A percentile compares a stretch with the other conserved stretches of the same genome.
Conservation (phyloP, 208 protist species). For the Acanthamoeba healyi region DNA sequence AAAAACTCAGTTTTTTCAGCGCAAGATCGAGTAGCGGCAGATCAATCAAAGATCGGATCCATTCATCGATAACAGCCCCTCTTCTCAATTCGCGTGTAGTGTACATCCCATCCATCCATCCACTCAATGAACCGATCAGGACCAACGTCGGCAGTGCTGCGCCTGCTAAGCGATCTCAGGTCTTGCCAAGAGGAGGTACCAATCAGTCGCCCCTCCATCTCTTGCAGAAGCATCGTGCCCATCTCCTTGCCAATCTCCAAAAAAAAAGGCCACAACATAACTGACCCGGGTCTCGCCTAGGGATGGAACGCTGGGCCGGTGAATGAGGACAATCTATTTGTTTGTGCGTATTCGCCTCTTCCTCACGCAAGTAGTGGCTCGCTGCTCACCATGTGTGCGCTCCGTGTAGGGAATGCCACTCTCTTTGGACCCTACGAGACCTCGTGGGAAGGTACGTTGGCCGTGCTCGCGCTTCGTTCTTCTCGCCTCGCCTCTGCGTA, state of each 20-base stretch:
- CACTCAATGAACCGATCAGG: background rate
- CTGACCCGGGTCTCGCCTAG: no score
- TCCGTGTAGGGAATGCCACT: slow-evolving; percentile 28
- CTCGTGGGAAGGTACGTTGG: slow-evolving; percentile 48
- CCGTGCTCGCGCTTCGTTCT: background rate
- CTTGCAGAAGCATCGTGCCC: background rate
- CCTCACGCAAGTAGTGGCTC: background rate
- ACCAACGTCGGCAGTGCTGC: slow-evolving; percentile 3
- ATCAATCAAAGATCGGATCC: no score
- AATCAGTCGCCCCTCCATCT: background rate
- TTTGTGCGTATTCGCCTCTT: background rate
- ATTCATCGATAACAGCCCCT: no score
- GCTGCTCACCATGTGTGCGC: background rate
- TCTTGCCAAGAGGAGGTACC: slow-evolving; percentile 36
- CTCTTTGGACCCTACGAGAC: slow-evolving; percentile 71
- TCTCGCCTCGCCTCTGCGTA: background rate
- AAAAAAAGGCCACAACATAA: background rate
- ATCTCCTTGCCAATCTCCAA: background rate
- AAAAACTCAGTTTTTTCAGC: background rate
- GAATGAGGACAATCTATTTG: slow-evolving; percentile 54
- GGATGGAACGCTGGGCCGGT: slow-evolving; percentile 54
- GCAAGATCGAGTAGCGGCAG: no score
- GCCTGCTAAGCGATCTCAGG: slow-evolving; percentile 64
- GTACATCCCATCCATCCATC: background rate
- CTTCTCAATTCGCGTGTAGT: no score